Base-by-base conservation (phyloP, 352 stramenopile genomes). In the Phytophthora pistaciae region DNA sequence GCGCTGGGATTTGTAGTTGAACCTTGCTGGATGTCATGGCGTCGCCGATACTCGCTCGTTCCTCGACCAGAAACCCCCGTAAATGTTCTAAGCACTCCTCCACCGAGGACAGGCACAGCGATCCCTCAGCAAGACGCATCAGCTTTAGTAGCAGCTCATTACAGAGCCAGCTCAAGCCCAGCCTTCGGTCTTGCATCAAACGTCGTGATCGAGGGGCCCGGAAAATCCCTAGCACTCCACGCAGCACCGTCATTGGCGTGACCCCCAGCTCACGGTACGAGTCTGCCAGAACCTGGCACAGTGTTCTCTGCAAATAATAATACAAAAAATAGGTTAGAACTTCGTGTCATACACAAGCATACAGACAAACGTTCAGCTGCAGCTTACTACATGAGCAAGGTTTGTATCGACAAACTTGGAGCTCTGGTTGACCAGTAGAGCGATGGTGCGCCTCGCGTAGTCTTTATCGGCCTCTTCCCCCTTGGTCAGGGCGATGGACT, bases 371-470 rank as follows among this genome's bases (percentile, higher is more conserved):
- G 36, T 42, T 18, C 36, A 18, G 36, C 25, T 23, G n/a, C 31
- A 60, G 48, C 65, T 53, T 80, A 80, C 68, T 4, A 84, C 70
- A n/a, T 79, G 71, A 56, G 65, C 53, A 38, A 59, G 57, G 38
- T 74, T 52, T 31, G 68, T 63, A 38, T 71, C 40, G 11, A 79
- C 23, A 40, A 76, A 72, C 42, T 29, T 64, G 56, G 68, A 58
- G 55, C 77, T 77, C 55, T 68, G 60, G 27, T 72, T 78, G 23
- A 82, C 72, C 55, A 87, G 61, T 5, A 66, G n/a, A n/a, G 52
- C 33, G 14, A 90, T 59, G 1, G 80, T 87, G 5, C 74, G 76
- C 13, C 66, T 67, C 18, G 80, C 59, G 21, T 83, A 90, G 1
- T 56, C 23, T 0, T 64, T 67, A 42, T 78, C 68, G 4, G 64